Evolutionary conservation across 2,329 filamentous ascomycete genomes (phyloP), one percentile per base, ranked within the genome.

Genomic region (Neodidymelliopsis sp.): DNA sequence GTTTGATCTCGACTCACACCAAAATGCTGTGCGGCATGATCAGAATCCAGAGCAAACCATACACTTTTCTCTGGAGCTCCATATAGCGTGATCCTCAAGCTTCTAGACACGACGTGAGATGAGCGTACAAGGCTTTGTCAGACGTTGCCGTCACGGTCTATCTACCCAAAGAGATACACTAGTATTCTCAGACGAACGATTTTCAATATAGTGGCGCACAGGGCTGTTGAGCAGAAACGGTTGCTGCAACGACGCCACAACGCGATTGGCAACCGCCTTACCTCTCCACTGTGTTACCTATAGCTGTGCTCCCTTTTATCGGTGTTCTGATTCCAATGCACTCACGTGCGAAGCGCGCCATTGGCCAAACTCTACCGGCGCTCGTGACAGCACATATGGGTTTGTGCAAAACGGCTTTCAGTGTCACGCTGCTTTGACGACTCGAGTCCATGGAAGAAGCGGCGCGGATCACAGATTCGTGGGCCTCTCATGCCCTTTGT

Each of bases 191-290:
- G 33, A 38, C 49, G 31, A 52, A 42, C 42, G 20, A 29, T 18
- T 38, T 52, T 15, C 49, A 25, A 48, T 56, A 49, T 49, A 46
- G 54, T 54, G 50, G 42, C 50, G 42, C 34, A 49, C 37, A 22
- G 28, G 20, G 23, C 39, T 41, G 34, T 42, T 16, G 33, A 49
- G 39, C 33, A 42, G 25, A 24, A 39, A 33, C 29, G 42, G 33
- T 37, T 36, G 42, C 51, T 48, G 36, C 40, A 50, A 43, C 53
- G 19, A 38, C 31, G 46, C 48, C 50, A 54, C 48, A 47, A 48
- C 39, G 44, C 45, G 47, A 56, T 49, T 44, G 45, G 39, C 39
- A 37, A 34, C 40, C 33, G 36, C 25, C 49, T 13, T 31, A 31
- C 29, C 36, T 44, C 11, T 36, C 16, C 22, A 7, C 9, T 1